These are phyloP conservation scores for Citrullus colocynthis DNA, from an alignment of 306 rosid genomes.

Conservation along the genomic window DNA sequence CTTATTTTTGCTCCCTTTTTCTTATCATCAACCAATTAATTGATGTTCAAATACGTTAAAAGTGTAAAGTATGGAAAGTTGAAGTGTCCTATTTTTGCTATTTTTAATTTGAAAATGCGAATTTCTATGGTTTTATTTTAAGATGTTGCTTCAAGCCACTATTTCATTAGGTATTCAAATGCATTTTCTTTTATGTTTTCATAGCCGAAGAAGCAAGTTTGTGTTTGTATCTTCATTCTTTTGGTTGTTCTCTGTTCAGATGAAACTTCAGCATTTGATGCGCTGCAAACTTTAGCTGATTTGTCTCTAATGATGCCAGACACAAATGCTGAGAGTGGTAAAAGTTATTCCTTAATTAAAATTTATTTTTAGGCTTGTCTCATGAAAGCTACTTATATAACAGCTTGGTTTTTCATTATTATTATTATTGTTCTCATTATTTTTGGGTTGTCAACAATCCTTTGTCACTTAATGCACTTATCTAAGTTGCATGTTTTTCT, in stretches of 20 bases:
- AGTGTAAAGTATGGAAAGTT: not conserved
- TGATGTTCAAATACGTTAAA: not conserved
- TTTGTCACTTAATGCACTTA: not conserved
- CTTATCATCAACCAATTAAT: not conserved
- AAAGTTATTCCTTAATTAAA: conserved; percentile 7
- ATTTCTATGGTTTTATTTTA: not conserved
- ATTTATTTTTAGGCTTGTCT: not conserved
- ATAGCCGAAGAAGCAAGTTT: conserved; percentile 1
- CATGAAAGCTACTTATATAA: not conserved
- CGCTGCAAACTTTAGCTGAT: conserved; percentile 78
- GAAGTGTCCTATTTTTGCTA: not conserved
- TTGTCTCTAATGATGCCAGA: conserved; percentile 84
- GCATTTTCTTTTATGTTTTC: not conserved
- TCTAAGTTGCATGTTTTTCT: not conserved
- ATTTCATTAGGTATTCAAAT: not conserved
- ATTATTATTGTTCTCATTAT: not conserved
- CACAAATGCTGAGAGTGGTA: conserved; percentile 48
- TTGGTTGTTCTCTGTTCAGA: conserved; percentile 34
- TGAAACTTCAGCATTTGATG: conserved; percentile 70
- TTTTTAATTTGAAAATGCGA: not conserved
- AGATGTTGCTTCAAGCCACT: not conserved
- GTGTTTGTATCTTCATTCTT: conserved; percentile 7
- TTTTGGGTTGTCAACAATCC: not conserved
- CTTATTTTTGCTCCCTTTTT: not conserved
- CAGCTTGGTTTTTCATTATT: not conserved